Conservation (phyloP, 2,329 filamentous ascomycete genomes). For the Aspergillus fumigatus region DNA sequence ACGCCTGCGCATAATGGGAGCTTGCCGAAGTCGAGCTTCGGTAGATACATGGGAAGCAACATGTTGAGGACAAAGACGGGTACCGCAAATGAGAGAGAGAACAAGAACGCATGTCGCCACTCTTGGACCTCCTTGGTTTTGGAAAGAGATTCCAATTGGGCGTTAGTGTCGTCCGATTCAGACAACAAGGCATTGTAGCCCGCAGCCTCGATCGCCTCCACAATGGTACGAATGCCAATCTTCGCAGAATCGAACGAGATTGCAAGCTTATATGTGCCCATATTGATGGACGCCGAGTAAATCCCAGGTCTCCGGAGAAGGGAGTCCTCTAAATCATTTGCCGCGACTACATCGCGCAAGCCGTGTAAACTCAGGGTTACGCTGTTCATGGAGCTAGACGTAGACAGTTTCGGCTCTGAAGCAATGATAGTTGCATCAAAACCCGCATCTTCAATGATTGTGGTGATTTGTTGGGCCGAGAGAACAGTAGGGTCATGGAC, state of each 20-base stretch:
- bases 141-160: constrained; percentile 88
- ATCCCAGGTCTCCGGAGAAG: constrained; percentile 66
- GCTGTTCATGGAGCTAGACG: constrained; percentile 54
- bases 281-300: constrained; percentile 66
- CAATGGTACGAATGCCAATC: constrained; percentile 75
- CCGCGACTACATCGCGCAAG: constrained; percentile 65
- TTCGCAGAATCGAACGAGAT: constrained; percentile 68
- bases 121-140: constrained; percentile 96
- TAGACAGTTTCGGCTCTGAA: constrained; percentile 59
- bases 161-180: constrained; percentile 92
- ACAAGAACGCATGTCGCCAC: constrained; percentile 77
- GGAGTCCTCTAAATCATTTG: constrained; percentile 64
- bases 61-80: constrained; percentile 92
- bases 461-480: constrained; percentile 66
- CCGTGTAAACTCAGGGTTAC: constrained; percentile 84
- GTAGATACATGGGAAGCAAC: constrained; percentile 83
- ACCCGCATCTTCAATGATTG: constrained; percentile 82
- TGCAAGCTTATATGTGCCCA: constrained; percentile 68
- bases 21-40: constrained; percentile 70
- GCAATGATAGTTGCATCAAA: constrained; percentile 84
- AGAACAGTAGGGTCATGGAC: constrained; percentile 73
- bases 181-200: constrained; percentile 87
- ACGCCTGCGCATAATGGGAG: constrained; percentile 65
- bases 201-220: constrained; percentile 73
- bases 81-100: constrained; percentile 75